These are phyloP conservation scores for Carpinus viminea DNA, from an alignment of 306 rosid species.

Conservation along the genomic window DNA sequence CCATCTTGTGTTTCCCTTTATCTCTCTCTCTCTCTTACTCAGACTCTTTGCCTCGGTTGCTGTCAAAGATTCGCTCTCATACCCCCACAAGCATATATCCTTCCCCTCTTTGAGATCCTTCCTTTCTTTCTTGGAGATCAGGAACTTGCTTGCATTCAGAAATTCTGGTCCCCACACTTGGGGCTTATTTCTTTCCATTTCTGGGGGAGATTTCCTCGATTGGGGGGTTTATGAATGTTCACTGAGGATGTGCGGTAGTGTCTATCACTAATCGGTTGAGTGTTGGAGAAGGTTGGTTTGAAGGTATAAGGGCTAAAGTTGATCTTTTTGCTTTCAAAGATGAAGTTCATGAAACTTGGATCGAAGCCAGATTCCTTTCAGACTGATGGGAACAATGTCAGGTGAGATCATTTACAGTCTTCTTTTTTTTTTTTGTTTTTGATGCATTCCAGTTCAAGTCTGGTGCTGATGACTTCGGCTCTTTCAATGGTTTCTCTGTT, in stretches of 20 bases:
- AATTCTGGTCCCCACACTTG: slow-evolving; percentile 47
- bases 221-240: slow-evolving; percentile 25
- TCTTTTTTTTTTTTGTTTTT: too few species aligned
- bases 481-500: slow-evolving; percentile 10
- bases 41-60: slow-evolving; percentile 62
- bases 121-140: slow-evolving; percentile 51
- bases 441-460: neutral
- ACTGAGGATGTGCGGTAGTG: slow-evolving; percentile 35
- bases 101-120: slow-evolving; percentile 43
- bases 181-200: slow-evolving; percentile 34
- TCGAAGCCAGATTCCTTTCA: slow-evolving; percentile 92
- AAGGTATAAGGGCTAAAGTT: slow-evolving; percentile 29
- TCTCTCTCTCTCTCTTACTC: slow-evolving; percentile 54
- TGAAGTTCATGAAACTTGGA: slow-evolving; percentile 99
- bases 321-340: slow-evolving; percentile 55
- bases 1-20: slow-evolving; percentile 38
- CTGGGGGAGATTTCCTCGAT: slow-evolving; percentile 24
- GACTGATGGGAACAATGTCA: slow-evolving; percentile 70
- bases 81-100: slow-evolving; percentile 40
- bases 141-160: slow-evolving; percentile 46
- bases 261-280: slow-evolving; percentile 38
- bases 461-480: neutral
- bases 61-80: slow-evolving; percentile 70
- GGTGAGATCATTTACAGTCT: slow-evolving; percentile 55
- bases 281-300: slow-evolving; percentile 33